phyloP scores from a whole-genome alignment of 2,329 filamentous ascomycete species.

The Ustulina deusta region DNA sequence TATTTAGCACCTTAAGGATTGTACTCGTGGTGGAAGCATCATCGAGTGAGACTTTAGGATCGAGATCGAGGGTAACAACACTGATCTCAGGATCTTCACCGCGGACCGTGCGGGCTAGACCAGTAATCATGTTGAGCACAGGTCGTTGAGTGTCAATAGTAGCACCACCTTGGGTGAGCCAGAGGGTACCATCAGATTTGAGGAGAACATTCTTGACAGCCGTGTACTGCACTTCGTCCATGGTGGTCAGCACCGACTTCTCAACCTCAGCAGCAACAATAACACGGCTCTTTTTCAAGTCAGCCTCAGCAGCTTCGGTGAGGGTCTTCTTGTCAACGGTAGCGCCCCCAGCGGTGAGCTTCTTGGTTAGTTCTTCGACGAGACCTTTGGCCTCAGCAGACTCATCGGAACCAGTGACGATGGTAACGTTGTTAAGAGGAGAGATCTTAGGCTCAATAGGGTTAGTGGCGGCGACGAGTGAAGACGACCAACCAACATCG shows the following conservation, averaged over 20 bases:
- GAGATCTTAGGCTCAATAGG: conserved; percentile 40
- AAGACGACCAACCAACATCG: conserved; percentile 47
- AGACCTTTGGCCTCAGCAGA: conserved; percentile 40
- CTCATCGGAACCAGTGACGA: conserved; percentile 43
- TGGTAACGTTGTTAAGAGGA: conserved; percentile 44
- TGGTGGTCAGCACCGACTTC: conserved; percentile 44
- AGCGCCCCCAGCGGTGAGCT: conserved; percentile 40
- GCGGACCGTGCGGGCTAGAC: conserved; percentile 59
- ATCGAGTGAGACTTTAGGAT: conserved; percentile 52
- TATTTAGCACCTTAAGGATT: conserved; percentile 48
- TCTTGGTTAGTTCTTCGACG: conserved; percentile 40
- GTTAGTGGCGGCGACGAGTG: conserved; percentile 46
- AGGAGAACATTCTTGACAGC: conserved; percentile 47
- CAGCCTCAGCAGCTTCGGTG: conserved; percentile 36
- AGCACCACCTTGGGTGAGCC: conserved; percentile 46
- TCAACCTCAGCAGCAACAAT: conserved; percentile 49
- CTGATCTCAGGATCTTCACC: conserved; percentile 59
- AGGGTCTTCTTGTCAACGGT: conserved; percentile 44
- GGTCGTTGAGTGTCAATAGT: conserved; percentile 45
- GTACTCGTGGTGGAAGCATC: conserved; percentile 49
- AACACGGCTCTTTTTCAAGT: conserved; percentile 45
- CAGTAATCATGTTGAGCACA: conserved; percentile 58
- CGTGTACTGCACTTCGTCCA: conserved; percentile 42
- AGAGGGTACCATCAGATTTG: conserved; percentile 45
- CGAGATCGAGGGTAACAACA: conserved; percentile 60